Percentiles rank a stretch among this genome's conserved stretches.
Conservation (phyloP, 371 early-diverging fungal species). For the Mucor plumbeus region DNA sequence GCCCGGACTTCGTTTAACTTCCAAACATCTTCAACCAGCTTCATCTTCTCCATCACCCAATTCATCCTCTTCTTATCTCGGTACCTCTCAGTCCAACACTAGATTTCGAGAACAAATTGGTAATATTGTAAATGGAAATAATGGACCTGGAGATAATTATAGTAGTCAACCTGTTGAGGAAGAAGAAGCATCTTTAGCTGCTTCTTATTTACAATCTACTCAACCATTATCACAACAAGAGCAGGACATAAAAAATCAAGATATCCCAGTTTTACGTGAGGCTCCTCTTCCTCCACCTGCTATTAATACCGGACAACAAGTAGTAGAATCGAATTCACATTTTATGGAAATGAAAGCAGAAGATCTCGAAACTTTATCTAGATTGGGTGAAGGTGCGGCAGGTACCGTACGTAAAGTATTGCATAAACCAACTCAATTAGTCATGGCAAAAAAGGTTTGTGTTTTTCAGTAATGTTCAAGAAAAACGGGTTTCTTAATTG, state of each 20-base stretch:
- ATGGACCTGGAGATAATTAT: slow-evolving; percentile 5
- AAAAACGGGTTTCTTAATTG: neutral
- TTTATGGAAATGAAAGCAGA: slow-evolving; percentile 57
- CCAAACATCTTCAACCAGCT: slow-evolving; percentile 30
- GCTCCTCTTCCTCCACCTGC: slow-evolving; percentile 42
- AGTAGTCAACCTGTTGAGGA: slow-evolving; percentile 20
- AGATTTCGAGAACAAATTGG: slow-evolving; percentile 45
- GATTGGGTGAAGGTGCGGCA: slow-evolving; percentile 93
- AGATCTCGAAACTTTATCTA: slow-evolving; percentile 65
- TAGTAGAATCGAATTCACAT: slow-evolving; percentile 17
- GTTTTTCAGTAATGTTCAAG: neutral
- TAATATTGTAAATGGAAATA: slow-evolving; percentile 42
- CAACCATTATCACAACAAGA: slow-evolving; percentile 4
- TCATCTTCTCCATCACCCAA: slow-evolving; percentile 26
- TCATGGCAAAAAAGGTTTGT: slow-evolving; percentile 94
- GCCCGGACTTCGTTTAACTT: slow-evolving; percentile 33
- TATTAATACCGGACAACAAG: slow-evolving; percentile 7
- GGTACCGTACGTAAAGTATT: slow-evolving; percentile 91
- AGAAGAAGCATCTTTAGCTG: slow-evolving; percentile 37
- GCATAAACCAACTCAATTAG: slow-evolving; percentile 75
- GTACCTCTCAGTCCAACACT: slow-evolving; percentile 21
- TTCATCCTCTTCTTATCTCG: slow-evolving; percentile 14
- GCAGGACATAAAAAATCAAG: slow-evolving; percentile 17
- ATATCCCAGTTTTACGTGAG: slow-evolving; percentile 41
- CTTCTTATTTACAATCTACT: slow-evolving; percentile 22